These are phyloP conservation scores for Schizonepeta tenuifolia DNA, from an alignment of 257 asterid genomes.

Conservation along the genomic window DNA sequence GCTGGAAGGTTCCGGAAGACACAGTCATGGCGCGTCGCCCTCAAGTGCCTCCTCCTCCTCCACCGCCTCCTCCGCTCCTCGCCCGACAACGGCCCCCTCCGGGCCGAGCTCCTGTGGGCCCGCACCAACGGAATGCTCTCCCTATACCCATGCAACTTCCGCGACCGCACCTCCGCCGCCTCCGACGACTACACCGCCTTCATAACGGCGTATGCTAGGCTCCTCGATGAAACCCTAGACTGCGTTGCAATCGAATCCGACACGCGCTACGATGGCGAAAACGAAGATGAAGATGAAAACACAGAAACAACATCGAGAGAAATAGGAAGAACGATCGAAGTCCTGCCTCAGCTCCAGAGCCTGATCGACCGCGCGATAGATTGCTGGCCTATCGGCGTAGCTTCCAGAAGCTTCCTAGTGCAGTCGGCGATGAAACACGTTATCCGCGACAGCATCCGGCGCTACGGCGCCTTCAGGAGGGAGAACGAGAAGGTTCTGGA, in stretches of 20 bases:
- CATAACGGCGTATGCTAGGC: conserved; percentile 59
- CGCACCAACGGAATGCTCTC: conserved; percentile 43
- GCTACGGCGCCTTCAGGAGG: conserved; percentile 46
- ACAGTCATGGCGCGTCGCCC: conserved; percentile 64
- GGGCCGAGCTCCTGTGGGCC: conserved; percentile 54
- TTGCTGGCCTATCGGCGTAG: conserved; percentile 57
- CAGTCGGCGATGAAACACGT: conserved; percentile 57
- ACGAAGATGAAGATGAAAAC: conserved; percentile 13
- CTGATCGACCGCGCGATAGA: conserved; percentile 60
- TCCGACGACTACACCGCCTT: conserved; percentile 56
- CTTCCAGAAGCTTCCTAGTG: conserved; percentile 49
- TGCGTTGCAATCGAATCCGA: conserved; percentile 17
- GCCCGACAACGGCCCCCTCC: conserved; percentile 42
- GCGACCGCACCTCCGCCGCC: conserved; percentile 51
- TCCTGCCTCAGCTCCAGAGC: conserved; percentile 64
- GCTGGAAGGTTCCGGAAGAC: conserved; percentile 52
- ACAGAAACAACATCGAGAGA: conserved; percentile 21
- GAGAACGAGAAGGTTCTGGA: conserved; percentile 55
- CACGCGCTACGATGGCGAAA: background rate
- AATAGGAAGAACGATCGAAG: conserved; percentile 40
- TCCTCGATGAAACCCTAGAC: conserved; percentile 61
- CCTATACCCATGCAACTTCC: conserved; percentile 64
- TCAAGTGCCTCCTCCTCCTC: conserved; percentile 69
- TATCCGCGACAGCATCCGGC: conserved; percentile 54
- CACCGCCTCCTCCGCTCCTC: conserved; percentile 60